A percentile compares a stretch with the other conserved stretches of the same genome.
Evolutionary conservation across 106 monocot genomes (phyloP).

Genomic region (Platanthera guangdongensis): DNA sequence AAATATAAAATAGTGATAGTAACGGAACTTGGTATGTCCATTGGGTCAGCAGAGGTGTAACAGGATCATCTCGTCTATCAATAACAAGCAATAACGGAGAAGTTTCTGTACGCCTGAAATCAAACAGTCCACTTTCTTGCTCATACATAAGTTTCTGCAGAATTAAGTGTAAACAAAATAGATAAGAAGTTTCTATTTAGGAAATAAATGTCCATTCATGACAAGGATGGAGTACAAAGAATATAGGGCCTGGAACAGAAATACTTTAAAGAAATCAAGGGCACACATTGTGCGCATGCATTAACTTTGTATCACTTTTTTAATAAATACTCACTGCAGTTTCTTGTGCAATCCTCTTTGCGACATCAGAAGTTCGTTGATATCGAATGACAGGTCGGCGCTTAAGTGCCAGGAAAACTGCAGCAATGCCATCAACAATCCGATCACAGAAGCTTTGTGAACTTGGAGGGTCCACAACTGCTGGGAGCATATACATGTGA

Average conservation of each 20-base stretch:
- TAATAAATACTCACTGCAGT: slow-evolving; percentile 55
- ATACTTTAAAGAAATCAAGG: background rate
- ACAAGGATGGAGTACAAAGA: background rate
- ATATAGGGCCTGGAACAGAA: background rate
- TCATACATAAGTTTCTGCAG: slow-evolving; percentile 99
- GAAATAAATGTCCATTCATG: background rate
- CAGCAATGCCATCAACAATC: slow-evolving; percentile 86
- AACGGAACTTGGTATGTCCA: slow-evolving; percentile 92
- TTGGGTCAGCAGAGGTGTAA: slow-evolving; percentile 92
- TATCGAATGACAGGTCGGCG: slow-evolving; percentile 95
- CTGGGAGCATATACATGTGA: slow-evolving; percentile 94
- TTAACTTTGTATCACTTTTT: background rate
- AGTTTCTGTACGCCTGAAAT: slow-evolving; percentile 94
- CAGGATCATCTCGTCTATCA: slow-evolving; percentile 98
- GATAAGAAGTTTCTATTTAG: background rate
- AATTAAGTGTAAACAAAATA: slow-evolving; percentile 11
- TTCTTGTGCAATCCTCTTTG: slow-evolving; percentile 93
- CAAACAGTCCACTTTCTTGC: slow-evolving; percentile 99
- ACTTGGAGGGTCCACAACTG: slow-evolving; percentile 76
- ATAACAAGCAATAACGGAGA: slow-evolving; percentile 83
- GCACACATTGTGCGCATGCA: background rate
- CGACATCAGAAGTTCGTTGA: slow-evolving; percentile 92
- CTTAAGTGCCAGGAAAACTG: slow-evolving; percentile 85
- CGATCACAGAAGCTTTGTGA: slow-evolving; percentile 92
- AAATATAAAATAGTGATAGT: background rate